These are phyloP conservation scores for Vaccinium myrtillus DNA, from an alignment of 148 eudicot genomes.

Conservation along the genomic window DNA sequence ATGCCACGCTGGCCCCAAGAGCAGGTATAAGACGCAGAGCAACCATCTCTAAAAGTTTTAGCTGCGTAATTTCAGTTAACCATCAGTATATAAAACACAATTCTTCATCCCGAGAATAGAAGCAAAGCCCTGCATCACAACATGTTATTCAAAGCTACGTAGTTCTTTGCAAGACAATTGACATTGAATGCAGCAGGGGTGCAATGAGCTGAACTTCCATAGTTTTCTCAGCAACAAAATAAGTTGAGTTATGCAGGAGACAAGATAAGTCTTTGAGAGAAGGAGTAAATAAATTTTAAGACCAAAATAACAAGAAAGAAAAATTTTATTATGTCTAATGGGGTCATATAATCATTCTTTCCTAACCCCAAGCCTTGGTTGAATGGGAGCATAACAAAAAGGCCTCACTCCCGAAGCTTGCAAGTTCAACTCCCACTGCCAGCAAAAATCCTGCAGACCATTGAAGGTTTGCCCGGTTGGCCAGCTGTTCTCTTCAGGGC, in stretches of 20 bases:
- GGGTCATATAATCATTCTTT: neutral
- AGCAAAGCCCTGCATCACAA: neutral
- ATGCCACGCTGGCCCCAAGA: constrained; percentile 44
- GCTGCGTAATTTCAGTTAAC: constrained; percentile 27
- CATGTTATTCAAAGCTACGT: neutral
- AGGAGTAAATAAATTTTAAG: neutral
- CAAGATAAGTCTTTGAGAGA: no score
- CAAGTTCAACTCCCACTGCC: no score
- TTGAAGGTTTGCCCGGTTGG: no score
- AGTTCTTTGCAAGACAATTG: neutral
- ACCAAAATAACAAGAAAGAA: neutral
- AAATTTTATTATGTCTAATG: neutral
- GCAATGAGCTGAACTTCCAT: neutral
- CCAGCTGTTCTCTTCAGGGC: no score
- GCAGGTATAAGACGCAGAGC: constrained; percentile 36
- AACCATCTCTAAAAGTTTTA: constrained; percentile 36
- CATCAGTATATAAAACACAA: neutral
- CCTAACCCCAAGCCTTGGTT: neutral
- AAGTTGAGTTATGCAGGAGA: neutral
- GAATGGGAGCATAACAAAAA: no score
- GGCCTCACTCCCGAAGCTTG: no score
- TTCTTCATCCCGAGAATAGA: neutral
- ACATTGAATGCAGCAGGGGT: neutral
- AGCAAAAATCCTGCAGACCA: no score
- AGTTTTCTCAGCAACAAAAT: neutral